Conservation (phyloP, 371 early-diverging fungal genomes). For the Mucor lusitanicus region DNA sequence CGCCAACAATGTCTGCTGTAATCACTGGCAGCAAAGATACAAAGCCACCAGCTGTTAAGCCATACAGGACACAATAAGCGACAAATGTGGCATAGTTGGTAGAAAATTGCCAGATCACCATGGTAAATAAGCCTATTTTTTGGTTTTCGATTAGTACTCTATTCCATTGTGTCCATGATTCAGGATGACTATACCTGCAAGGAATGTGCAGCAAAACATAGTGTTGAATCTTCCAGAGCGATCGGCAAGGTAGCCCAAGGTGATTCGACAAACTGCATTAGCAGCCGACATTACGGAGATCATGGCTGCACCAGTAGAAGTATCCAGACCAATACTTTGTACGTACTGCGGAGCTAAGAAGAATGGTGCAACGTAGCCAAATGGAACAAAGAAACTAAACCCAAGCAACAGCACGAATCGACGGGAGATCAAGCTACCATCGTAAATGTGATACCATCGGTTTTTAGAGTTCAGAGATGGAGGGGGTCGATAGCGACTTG, state of each 20-base stretch:
- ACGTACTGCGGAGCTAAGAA: constrained; percentile 48
- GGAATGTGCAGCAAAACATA: constrained; percentile 46
- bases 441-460: constrained; percentile 28
- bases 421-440: constrained; percentile 16
- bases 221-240: constrained; percentile 50
- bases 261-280: constrained; percentile 46
- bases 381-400: constrained; percentile 33
- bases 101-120: constrained; percentile 70
- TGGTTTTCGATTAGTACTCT: not conserved
- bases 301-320: constrained; percentile 24
- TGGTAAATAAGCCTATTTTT: constrained; percentile 41
- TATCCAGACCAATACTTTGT: constrained; percentile 21
- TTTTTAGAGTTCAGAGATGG: constrained; percentile 7
- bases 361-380: constrained; percentile 37
- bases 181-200: constrained; percentile 24
- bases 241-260: constrained; percentile 43
- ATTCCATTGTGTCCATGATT: not conserved
- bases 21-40: constrained; percentile 50
- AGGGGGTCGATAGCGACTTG: constrained; percentile 35
- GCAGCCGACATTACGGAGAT: constrained; percentile 45
- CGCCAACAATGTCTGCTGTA: constrained; percentile 53
- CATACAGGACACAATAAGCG: constrained; percentile 45
- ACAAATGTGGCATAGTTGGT: constrained; percentile 36
- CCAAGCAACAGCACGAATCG: constrained; percentile 19
- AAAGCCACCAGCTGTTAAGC: constrained; percentile 58